phyloP scores from a whole-genome alignment of 2,329 filamentous ascomycete species.

The Fusarium napiforme region DNA sequence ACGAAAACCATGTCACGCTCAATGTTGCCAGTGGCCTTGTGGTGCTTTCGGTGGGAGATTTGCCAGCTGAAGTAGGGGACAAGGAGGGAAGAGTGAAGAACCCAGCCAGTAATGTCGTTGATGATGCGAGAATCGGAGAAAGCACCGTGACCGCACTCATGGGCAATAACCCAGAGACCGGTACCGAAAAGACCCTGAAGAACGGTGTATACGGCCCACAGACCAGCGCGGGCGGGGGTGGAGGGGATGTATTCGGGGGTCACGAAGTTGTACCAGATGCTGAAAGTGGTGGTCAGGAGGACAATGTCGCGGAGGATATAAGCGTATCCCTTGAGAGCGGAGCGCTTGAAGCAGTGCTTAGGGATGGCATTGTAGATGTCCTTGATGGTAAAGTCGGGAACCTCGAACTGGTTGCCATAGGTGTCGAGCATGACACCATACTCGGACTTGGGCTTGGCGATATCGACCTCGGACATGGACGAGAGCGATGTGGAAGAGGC shows the following conservation, averaged over 20 bases:
- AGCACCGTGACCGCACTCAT: conserved; percentile 97
- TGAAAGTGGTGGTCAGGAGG: conserved; percentile 80
- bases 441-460: conserved; percentile 46
- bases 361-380: conserved; percentile 97
- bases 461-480: conserved; percentile 78
- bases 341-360: conserved; percentile 95
- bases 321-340: conserved; percentile 75
- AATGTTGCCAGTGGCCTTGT: conserved; percentile 98
- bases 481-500: conserved; percentile 93
- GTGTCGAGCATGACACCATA: conserved; percentile 84
- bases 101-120: conserved; percentile 93
- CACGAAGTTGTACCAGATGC: conserved; percentile 87
- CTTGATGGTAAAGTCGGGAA: conserved; percentile 97
- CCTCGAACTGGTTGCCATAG: conserved; percentile 92
- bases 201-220: conserved; percentile 76
- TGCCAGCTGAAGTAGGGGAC: conserved; percentile 99
- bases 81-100: conserved; percentile 86
- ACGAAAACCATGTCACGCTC: conserved; percentile 99
- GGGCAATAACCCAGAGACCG: conserved; percentile 94
- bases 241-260: conserved; percentile 86
- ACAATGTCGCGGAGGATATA: conserved; percentile 88
- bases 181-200: conserved; percentile 94
- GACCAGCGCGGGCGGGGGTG: conserved; percentile 70
- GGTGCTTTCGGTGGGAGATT: conserved; percentile 98
- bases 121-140: conserved; percentile 92